Conservation (phyloP, 2,329 filamentous ascomycete genomes). For the Colletotrichum chlorophyti region DNA sequence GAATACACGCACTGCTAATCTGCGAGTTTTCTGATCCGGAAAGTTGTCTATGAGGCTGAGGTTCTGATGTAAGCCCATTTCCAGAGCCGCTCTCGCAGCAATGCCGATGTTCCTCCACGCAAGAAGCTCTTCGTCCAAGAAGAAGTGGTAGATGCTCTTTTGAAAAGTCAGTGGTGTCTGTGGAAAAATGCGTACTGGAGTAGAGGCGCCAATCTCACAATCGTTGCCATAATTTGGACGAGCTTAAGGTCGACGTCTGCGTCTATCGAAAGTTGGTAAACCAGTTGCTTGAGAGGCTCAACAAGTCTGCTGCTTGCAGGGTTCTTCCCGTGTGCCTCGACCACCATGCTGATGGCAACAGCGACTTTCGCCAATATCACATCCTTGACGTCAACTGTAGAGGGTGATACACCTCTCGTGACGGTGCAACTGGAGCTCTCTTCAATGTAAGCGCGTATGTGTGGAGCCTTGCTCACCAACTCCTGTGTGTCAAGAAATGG, state of each 20-base stretch:
- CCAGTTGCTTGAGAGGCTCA: conserved; percentile 35
- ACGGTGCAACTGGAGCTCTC: neutral
- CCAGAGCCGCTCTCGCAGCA: conserved; percentile 52
- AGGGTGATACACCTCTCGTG: neutral
- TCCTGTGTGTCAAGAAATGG: conserved; percentile 40
- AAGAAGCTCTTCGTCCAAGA: conserved; percentile 55
- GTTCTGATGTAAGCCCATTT: conserved; percentile 55
- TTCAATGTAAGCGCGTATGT: conserved; percentile 36
- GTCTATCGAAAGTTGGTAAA: conserved; percentile 18
- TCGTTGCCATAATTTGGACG: conserved; percentile 39
- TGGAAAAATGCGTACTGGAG: fast-evolving
- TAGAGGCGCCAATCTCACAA: conserved; percentile 31
- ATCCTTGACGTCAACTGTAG: conserved; percentile 33
- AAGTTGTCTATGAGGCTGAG: conserved; percentile 49
- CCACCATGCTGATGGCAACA: conserved; percentile 39
- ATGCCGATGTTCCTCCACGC: conserved; percentile 55
- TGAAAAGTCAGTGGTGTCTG: neutral
- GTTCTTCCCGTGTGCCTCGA: conserved; percentile 40
- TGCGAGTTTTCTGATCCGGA: conserved; percentile 36
- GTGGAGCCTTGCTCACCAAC: conserved; percentile 33
- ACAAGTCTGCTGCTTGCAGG: conserved; percentile 36
- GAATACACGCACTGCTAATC: conserved; percentile 47
- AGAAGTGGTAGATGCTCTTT: conserved; percentile 50
- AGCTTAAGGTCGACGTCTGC: conserved; percentile 41
- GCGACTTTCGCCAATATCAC: conserved; percentile 41